Conservation (phyloP, 805 yeast genomes). For the Ogataea nonfermentans region DNA sequence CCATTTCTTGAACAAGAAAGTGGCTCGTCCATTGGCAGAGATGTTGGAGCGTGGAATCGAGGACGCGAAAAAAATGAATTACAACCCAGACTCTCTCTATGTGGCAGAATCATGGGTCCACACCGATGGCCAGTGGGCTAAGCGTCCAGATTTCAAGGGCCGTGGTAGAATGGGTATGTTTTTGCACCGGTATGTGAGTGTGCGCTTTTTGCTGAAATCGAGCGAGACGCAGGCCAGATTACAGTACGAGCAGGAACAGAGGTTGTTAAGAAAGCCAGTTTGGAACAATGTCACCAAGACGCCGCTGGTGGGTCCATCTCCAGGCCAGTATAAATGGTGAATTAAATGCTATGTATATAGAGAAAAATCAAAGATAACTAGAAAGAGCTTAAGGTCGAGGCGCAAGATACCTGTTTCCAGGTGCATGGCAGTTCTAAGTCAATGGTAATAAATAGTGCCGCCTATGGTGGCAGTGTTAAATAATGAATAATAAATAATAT, state of each 20-base stretch:
- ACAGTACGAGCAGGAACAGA: slow-evolving; percentile 54
- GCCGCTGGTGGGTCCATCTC: slow-evolving; percentile 46
- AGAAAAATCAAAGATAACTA: background rate
- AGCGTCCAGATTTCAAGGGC: slow-evolving; percentile 78
- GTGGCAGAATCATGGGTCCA: slow-evolving; percentile 89
- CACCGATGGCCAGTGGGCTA: slow-evolving; percentile 73
- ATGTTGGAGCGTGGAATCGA: slow-evolving; percentile 69
- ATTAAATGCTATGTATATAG: slow-evolving; percentile 8
- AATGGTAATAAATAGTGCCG: too few relatives aligned
- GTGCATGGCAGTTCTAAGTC: background rate
- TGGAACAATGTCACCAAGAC: slow-evolving; percentile 41
- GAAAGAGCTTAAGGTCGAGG: background rate
- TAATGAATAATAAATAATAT: slow-evolving; percentile 9
- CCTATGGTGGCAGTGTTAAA: slow-evolving; percentile 2
- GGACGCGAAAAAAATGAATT: slow-evolving; percentile 60
- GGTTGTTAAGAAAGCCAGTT: slow-evolving; percentile 43
- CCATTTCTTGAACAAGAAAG: slow-evolving; percentile 79
- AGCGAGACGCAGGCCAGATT: slow-evolving; percentile 60
- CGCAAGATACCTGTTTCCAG: background rate
- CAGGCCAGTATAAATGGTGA: slow-evolving; percentile 59
- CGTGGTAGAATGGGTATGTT: slow-evolving; percentile 87
- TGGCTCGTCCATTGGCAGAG: slow-evolving; percentile 76
- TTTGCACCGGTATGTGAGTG: slow-evolving; percentile 74
- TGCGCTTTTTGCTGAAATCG: slow-evolving; percentile 72
- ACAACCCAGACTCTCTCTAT: slow-evolving; percentile 61